A percentile compares a stretch with the other conserved stretches of the same genome.
These are phyloP conservation scores for Agaricales sp. DNA, from an alignment of 1,284 basidiomycete genomes.

Conservation along the genomic window DNA sequence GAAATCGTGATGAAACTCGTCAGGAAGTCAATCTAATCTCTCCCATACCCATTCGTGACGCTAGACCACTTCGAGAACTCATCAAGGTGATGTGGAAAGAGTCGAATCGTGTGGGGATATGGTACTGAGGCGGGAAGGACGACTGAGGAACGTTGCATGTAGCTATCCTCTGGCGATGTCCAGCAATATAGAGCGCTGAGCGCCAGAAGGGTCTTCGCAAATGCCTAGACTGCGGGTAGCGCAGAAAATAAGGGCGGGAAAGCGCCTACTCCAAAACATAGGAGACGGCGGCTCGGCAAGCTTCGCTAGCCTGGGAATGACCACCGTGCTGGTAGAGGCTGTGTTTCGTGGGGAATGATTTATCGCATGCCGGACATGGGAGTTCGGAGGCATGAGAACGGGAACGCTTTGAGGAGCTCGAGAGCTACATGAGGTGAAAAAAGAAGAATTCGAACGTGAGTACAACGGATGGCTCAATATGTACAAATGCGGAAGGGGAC, in stretches of 20 bases:
- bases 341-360: constrained; percentile 45
- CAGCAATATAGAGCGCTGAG: no score
- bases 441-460: constrained; percentile 6
- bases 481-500: background rate
- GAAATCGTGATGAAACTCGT: no score
- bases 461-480: constrained; percentile 4
- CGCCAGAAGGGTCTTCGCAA: background rate
- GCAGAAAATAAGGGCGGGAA: background rate
- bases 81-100: no score
- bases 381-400: constrained; percentile 32
- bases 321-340: constrained; percentile 49
- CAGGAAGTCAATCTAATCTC: no score
- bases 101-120: no score
- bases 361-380: constrained; percentile 63
- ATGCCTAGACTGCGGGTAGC: background rate
- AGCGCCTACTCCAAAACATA: constrained; percentile 48
- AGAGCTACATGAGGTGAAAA: constrained; percentile 23
- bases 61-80: no score
- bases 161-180: no score
- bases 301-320: constrained; percentile 42
- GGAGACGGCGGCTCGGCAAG: constrained; percentile 59
- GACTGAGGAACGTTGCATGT: no score
- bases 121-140: no score
- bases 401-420: constrained; percentile 44
- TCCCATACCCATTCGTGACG: no score